Percentiles rank a stretch among this genome's conserved stretches.
Conservation (phyloP, 768 basidiomycete genomes). For the Ramaria rubella region DNA sequence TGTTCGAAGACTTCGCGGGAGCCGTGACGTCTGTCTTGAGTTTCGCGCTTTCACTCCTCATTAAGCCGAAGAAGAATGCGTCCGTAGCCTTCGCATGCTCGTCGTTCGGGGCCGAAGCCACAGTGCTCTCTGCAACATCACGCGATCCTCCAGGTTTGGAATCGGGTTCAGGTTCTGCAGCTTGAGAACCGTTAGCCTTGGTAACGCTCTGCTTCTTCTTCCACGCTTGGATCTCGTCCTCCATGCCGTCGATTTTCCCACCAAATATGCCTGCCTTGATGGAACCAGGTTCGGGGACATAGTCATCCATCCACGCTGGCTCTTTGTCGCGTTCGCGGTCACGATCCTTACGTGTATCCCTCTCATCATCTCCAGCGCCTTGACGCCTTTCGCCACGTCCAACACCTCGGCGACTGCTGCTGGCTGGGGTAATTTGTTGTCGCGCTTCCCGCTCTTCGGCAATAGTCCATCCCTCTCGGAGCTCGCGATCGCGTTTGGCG, state of each 20-base stretch:
- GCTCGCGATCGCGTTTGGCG: conserved; percentile 38
- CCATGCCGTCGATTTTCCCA: conserved; percentile 31
- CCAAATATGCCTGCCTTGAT: conserved; percentile 57
- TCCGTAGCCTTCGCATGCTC: conserved; percentile 10
- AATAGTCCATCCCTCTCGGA: conserved; percentile 50
- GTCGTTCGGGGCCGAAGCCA: conserved; percentile 3
- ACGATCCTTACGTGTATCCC: conserved; percentile 43
- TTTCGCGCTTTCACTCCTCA: conserved; percentile 7
- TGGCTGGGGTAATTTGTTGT: not conserved
- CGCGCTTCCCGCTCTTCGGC: conserved; percentile 58
- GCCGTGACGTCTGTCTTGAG: not conserved
- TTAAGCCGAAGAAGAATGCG: conserved; percentile 10
- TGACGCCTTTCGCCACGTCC: conserved; percentile 49
- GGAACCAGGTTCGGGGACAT: conserved; percentile 48
- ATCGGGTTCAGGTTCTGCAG: not conserved
- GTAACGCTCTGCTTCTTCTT: conserved; percentile 76
- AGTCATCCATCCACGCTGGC: conserved; percentile 90
- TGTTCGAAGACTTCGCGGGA: not conserved
- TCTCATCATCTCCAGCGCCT: conserved; percentile 54
- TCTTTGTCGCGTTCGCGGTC: conserved; percentile 67
- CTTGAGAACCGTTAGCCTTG: conserved; percentile 24
- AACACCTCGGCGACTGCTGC: not conserved
- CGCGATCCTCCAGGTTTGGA: not conserved
- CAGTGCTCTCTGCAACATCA: not conserved
- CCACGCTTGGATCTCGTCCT: conserved; percentile 71